Evolutionary conservation across 352 stramenopile genomes (phyloP), one percentile per base, ranked within the genome.

Genomic region (Globisporangium acanthophoron): DNA sequence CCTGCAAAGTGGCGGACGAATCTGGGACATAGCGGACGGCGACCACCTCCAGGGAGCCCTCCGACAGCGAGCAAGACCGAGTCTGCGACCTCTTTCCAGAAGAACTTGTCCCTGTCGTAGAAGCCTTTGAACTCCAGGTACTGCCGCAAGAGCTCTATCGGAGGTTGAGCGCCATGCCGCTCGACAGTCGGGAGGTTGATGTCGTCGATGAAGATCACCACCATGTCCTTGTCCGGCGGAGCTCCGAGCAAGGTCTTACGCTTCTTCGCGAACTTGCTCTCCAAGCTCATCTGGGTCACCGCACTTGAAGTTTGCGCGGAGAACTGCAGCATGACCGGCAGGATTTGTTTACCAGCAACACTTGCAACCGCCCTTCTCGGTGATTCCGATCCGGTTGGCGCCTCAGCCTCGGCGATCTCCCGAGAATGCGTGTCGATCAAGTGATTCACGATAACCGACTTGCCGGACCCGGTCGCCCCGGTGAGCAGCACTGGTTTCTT

Each of bases 201-300:
- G 63, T 98, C 92, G 63, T 98, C 92, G 21, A 97, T 77, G 50
- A 96, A 91, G 40, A 88, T 65, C 12, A 97, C 73, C 3, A 96
- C 76, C 29, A 87, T 59, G 18, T 79, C 78, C 12, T 78, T 83
- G 52, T 84, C 79, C 4, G 78, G 71, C 0, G 92, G 90, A 4
- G 93, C 79, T 39, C 92, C 92, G 0, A 98, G 75, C 20, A 97
- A 58, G 2, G 90, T 97, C 63, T 97, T 97, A 15, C 92, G 71
- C 64, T 98, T 98, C 66, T 95, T 95, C 29, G 84, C 64, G 33
- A 97, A 71, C 57, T 96, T 97, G 54, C 73, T 88, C 62, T 97
- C 91, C 11, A 97, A 88, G 29, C 76, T 89, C n/a, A 85, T 27
- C 58, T 97, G 85, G 0, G 78, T 92, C 33, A 92, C 67, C 9